Conservation (phyloP, 2,329 filamentous ascomycete genomes). For the Hypoxylon sp. region DNA sequence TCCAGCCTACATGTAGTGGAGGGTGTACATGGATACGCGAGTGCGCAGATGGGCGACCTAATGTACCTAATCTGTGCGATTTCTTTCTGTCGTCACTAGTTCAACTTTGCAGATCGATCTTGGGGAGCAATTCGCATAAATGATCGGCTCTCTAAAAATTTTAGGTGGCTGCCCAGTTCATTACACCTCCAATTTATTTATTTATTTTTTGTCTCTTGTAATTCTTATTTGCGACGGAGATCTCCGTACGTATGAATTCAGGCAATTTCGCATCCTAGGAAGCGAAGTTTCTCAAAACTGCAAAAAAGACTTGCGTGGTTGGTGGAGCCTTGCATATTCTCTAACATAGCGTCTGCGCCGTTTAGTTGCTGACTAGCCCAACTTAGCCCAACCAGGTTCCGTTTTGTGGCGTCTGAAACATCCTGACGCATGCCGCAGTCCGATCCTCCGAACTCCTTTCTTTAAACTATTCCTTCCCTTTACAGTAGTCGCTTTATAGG, state of each 20-base stretch:
- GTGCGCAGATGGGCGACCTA: slow-evolving; percentile 2
- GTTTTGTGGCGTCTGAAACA: slow-evolving; percentile 56
- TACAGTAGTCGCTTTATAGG: slow-evolving; percentile 40
- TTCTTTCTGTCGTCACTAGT: slow-evolving; percentile 8
- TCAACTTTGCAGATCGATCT: not conserved
- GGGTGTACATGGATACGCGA: not conserved
- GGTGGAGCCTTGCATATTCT: slow-evolving; percentile 45
- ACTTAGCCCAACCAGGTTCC: slow-evolving; percentile 38
- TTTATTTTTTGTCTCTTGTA: not conserved
- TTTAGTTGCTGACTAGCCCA: slow-evolving; percentile 11
- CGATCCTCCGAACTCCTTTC: slow-evolving; percentile 38
- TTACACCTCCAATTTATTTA: not conserved
- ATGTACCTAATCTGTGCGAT: not conserved
- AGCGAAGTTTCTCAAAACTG: not conserved
- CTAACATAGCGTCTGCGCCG: slow-evolving; percentile 38
- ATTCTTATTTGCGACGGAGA: slow-evolving; percentile 5
- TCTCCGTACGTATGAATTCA: slow-evolving; percentile 5
- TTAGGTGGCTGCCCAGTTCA: not conserved
- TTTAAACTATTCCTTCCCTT: slow-evolving; percentile 46
- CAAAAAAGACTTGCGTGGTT: slow-evolving; percentile 23
- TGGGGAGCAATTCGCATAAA: slow-evolving; percentile 2
- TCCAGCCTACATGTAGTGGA: too few relatives aligned
- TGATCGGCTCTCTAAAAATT: not conserved
- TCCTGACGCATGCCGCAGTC: slow-evolving; percentile 55
- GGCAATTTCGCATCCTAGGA: slow-evolving; percentile 1